phyloP scores from a whole-genome alignment of 179 eudicot genomes.

The Silene coronaria region DNA sequence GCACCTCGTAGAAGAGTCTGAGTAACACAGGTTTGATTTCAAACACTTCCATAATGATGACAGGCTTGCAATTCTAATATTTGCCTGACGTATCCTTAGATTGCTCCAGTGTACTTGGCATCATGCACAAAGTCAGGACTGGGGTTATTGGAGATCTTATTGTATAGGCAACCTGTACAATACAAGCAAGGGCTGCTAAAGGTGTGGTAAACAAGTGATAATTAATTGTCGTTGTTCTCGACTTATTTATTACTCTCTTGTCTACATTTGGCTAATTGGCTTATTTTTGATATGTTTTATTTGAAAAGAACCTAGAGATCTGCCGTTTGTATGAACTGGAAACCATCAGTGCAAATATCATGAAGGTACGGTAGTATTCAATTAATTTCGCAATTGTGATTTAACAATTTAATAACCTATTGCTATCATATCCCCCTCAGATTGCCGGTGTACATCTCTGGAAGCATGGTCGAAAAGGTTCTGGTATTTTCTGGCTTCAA shows the following conservation, averaged over 20 bases:
- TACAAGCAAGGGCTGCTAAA: constrained; percentile 68
- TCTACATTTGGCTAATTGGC: constrained; percentile 7
- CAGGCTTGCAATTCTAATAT: constrained; percentile 17
- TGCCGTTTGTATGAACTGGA: constrained; percentile 87
- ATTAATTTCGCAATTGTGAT: neutral
- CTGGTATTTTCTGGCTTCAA: constrained; percentile 94
- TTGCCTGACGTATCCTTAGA: constrained; percentile 33
- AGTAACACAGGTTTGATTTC: no score
- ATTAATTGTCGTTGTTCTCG: neutral
- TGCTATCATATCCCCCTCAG: constrained; percentile 27
- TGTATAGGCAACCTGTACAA: constrained; percentile 73
- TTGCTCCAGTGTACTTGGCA: constrained; percentile 86
- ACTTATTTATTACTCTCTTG: neutral
- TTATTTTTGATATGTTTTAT: constrained; percentile 21
- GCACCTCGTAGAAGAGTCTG: no score
- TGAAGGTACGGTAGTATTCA: constrained; percentile 58
- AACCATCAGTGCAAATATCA: constrained; percentile 51
- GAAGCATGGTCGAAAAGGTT: constrained; percentile 97
- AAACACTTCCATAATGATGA: neutral
- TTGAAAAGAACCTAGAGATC: constrained; percentile 72
- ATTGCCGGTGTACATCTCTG: constrained; percentile 88
- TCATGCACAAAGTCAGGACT: constrained; percentile 78
- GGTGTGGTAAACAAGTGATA: constrained; percentile 32
- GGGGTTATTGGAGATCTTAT: constrained; percentile 71
- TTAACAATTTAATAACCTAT: neutral